These are phyloP conservation scores for Trametes sp. DNA, from an alignment of 1,284 basidiomycete species.

Conservation along the genomic window DNA sequence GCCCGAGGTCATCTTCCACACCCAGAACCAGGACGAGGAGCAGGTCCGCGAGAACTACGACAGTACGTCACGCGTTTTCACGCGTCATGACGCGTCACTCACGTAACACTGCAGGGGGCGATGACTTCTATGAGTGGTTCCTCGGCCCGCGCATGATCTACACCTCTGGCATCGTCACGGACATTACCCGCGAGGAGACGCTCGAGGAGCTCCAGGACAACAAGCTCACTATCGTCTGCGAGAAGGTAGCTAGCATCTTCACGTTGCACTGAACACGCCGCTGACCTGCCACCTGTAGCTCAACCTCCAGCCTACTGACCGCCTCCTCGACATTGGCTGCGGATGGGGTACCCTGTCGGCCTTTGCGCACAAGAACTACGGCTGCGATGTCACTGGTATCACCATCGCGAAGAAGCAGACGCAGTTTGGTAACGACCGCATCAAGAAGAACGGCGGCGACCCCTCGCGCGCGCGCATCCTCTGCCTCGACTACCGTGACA, in stretches of 20 bases:
- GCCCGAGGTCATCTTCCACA: constrained; percentile 94
- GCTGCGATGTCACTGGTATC: constrained; percentile 93
- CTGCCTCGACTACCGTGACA: constrained; percentile 95
- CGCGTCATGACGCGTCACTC: constrained; percentile 33
- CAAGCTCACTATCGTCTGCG: constrained; percentile 95
- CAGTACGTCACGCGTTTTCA: constrained; percentile 56
- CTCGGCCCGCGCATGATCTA: constrained; percentile 97
- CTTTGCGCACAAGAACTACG: constrained; percentile 98
- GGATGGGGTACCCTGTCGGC: constrained; percentile 98
- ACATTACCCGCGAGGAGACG: constrained; percentile 81
- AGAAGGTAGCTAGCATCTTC: constrained; percentile 58
- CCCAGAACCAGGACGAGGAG: constrained; percentile 90
- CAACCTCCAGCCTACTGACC: constrained; percentile 80
- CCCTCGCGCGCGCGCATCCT: constrained; percentile 88
- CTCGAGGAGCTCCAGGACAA: constrained; percentile 99
- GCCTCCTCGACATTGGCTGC: constrained; percentile 93
- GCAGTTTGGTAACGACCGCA: constrained; percentile 90
- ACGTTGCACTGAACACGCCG: neutral
- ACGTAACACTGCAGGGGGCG: constrained; percentile 61
- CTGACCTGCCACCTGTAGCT: constrained; percentile 52
- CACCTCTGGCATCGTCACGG: constrained; percentile 90
- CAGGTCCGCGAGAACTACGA: constrained; percentile 98
- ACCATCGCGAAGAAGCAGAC: constrained; percentile 94
- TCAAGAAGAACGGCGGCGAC: constrained; percentile 74
- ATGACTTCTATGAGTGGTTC: constrained; percentile 97